A percentile compares a stretch with the other conserved stretches of the same genome.
Conservation (phyloP, 164 flowering plant species). For the Malania oleifera region DNA sequence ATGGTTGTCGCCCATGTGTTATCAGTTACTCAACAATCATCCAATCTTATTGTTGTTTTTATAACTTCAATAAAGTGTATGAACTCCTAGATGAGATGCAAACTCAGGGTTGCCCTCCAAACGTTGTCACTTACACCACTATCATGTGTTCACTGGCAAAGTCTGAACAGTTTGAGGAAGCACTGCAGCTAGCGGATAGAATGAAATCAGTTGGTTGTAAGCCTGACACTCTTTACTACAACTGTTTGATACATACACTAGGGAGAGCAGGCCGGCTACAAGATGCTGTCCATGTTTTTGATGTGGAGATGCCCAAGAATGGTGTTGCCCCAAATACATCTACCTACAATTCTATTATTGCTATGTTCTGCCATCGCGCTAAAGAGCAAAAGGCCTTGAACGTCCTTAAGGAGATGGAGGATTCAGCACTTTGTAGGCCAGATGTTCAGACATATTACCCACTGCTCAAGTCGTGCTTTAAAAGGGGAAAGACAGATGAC, state of each 20-base stretch:
- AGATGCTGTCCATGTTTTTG: slow-evolving; percentile 55
- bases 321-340: slow-evolving; percentile 49
- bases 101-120: slow-evolving; percentile 56
- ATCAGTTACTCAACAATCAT: slow-evolving; percentile 79
- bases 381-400: slow-evolving; percentile 42
- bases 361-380: slow-evolving; percentile 57
- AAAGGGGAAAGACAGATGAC: slow-evolving; percentile 31
- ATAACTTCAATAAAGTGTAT: slow-evolving; percentile 44
- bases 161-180: slow-evolving; percentile 44
- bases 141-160: slow-evolving; percentile 50
- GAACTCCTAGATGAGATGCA: slow-evolving; percentile 71
- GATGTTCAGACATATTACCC: slow-evolving; percentile 66
- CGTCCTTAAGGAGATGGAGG: slow-evolving; percentile 45
- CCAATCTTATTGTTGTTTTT: slow-evolving; percentile 46
- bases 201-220: slow-evolving; percentile 49
- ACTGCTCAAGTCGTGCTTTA: slow-evolving; percentile 60
- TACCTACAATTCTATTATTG: slow-evolving; percentile 70
- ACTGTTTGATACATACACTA: slow-evolving; percentile 56
- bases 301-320: slow-evolving; percentile 55
- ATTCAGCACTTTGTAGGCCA: slow-evolving; percentile 46
- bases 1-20: slow-evolving; percentile 62
- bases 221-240: slow-evolving; percentile 64
- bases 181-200: slow-evolving; percentile 44
- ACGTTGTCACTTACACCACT: slow-evolving; percentile 66
- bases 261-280: slow-evolving; percentile 47